Base-by-base conservation (phyloP, 2,329 filamentous ascomycete genomes). In the Xylariomycetidae sp. region DNA sequence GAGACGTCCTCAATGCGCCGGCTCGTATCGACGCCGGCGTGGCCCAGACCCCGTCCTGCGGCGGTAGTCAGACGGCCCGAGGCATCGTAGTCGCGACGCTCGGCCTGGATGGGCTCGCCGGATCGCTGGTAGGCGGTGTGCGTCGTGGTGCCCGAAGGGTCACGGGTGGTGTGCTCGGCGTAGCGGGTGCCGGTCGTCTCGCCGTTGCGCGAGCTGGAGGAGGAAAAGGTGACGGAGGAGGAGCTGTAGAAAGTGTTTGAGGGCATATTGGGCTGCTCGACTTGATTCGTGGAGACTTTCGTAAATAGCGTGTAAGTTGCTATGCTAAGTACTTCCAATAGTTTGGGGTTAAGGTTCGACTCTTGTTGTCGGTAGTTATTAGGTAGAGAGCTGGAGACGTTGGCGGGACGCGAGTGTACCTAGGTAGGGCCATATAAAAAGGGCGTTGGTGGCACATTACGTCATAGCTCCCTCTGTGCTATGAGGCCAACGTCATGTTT, bases 1-100 rank as follows among this genome's bases (percentile, higher is more conserved):
- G 44, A 30, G 8, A 45, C 44, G 26, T 47, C 42, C 12, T 43
- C 40, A 23, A 47, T 41, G n/a, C 37, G 42, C n/a, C 42, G 44
- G 12, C 18, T 17, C 9, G 44, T 27, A 13, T 42, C 31, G 15
- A 27, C 16, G 13, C 26, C 18, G 8, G 23, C 37, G 2, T 31
- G 34, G n/a, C 25, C 27, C 19, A 41, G 7, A 10, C 31, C 16
- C 15, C 30, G 37, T 9, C 33, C 35, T 20, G 28, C 31, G 4
- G 38, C 36, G 15, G 39, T 27, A 14, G 38, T 26, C 15, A 41
- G 36, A 25, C 38, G 42, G 10, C 44, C 44, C 25, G 37, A 43
- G 12, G 37, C 36, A 26, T 47, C 44, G 17, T 47, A 47, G 14
- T 47, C 40, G 19, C 30, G 42, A 18, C 33, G 42, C 25, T 45